Percentiles rank a stretch among this genome's conserved stretches.
Evolutionary conservation across 176 grass and related monocot genomes (phyloP).

Genomic region (Tillandsia fasciculata): DNA sequence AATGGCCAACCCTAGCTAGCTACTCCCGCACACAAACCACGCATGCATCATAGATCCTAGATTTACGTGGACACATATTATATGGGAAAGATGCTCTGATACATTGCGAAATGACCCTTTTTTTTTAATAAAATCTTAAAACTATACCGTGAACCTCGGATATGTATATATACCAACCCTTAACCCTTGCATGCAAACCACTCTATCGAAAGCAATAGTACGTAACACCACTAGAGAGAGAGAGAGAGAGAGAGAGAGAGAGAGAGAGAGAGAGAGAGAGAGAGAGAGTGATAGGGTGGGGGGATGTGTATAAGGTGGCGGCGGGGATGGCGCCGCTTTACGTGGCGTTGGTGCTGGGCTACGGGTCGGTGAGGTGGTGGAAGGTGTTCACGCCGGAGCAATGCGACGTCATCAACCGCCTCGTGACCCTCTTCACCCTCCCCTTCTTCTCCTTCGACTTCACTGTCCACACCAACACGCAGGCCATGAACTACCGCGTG

Average conservation of each 20-base stretch:
- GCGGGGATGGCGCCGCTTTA: conserved; percentile 83
- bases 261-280: conserved; percentile 11
- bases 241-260: background rate
- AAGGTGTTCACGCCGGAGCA: conserved; percentile 73
- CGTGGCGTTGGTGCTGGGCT: conserved; percentile 66
- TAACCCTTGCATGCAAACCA: too few relatives aligned
- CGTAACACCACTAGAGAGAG: background rate
- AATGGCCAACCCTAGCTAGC: too few relatives aligned
- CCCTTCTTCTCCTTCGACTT: conserved; percentile 93
- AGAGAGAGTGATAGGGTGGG: conserved; percentile 59
- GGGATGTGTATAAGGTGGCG: conserved; percentile 79
- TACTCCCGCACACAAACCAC: too few relatives aligned
- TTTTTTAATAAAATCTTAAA: too few relatives aligned
- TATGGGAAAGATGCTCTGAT: too few relatives aligned
- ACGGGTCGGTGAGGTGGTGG: conserved; percentile 81
- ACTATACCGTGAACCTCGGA: too few relatives aligned
- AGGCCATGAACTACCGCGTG: conserved; percentile 52
- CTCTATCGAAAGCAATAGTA: too few relatives aligned
- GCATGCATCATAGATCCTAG: too few relatives aligned
- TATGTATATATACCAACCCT: too few relatives aligned
- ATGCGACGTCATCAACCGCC: conserved; percentile 71
- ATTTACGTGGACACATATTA: too few relatives aligned
- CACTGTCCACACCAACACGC: conserved; percentile 55
- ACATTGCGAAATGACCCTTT: too few relatives aligned
- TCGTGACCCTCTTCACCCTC: conserved; percentile 65